A percentile compares a stretch with the other conserved stretches of the same genome.
These are phyloP conservation scores for Berberis thunbergii DNA, from an alignment of 164 flowering plant genomes.

Conservation along the genomic window DNA sequence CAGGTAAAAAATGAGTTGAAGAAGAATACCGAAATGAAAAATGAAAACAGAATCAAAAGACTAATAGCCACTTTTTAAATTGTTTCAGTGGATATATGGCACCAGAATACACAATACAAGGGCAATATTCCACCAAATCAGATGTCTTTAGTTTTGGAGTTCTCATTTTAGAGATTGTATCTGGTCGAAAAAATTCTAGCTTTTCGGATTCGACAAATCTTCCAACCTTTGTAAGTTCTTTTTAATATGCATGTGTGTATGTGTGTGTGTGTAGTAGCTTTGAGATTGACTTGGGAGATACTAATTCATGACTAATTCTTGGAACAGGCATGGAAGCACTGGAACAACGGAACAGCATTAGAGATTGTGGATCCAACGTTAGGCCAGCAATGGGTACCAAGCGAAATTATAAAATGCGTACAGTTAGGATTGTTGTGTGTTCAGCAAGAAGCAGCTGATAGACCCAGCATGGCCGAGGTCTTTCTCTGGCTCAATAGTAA, in stretches of 20 bases:
- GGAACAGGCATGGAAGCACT: slow-evolving; percentile 15
- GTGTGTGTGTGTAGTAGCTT: too few species aligned
- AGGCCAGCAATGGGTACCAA: not conserved
- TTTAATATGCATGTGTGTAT: not conserved
- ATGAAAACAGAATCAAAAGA: too few species aligned
- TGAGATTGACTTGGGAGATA: too few species aligned
- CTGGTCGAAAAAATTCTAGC: slow-evolving; percentile 10
- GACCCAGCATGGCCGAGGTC: slow-evolving; percentile 24
- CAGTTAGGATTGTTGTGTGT: slow-evolving; percentile 22
- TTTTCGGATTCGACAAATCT: slow-evolving; percentile 8
- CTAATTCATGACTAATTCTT: too few species aligned
- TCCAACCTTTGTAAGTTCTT: not conserved
- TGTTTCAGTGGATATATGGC: slow-evolving; percentile 5
- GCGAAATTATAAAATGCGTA: slow-evolving; percentile 24
- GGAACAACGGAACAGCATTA: slow-evolving; percentile 7
- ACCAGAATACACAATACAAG: slow-evolving; percentile 2
- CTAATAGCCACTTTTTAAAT: not conserved
- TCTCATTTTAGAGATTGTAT: slow-evolving; percentile 21
- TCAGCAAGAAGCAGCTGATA: slow-evolving; percentile 14
- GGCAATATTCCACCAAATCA: not conserved
- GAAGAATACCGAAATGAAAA: too few species aligned
- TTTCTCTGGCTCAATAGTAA: slow-evolving; percentile 15
- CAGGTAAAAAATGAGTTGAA: not conserved
- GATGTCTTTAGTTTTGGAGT: slow-evolving; percentile 23
- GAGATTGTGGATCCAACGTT: slow-evolving; percentile 13